phyloP scores from a whole-genome alignment of 2,329 filamentous ascomycete species.

The Phaeosphaeria sp. region DNA sequence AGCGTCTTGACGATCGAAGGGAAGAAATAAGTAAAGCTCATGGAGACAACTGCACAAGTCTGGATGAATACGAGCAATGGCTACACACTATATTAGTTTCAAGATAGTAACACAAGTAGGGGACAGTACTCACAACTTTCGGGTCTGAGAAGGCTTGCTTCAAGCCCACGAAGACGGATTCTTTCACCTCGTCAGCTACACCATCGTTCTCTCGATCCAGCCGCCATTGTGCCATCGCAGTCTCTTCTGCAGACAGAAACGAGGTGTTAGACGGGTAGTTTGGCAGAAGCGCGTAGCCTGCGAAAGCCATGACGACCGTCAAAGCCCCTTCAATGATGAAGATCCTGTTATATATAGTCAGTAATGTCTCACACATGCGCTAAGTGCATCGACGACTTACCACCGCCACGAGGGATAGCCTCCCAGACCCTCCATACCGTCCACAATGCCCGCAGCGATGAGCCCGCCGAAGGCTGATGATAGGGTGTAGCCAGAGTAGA shows the following conservation, averaged over 20 bases:
- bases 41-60: slow-evolving; percentile 55
- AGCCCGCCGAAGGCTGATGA: slow-evolving; percentile 60
- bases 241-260: slow-evolving; percentile 48
- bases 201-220: slow-evolving; percentile 28
- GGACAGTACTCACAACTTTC: slow-evolving; percentile 42
- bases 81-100: slow-evolving; percentile 39
- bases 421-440: slow-evolving; percentile 23
- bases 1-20: slow-evolving; percentile 67
- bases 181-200: slow-evolving; percentile 18
- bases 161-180: slow-evolving; percentile 48
- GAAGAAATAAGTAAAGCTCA: slow-evolving; percentile 68
- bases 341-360: too few relatives aligned
- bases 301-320: slow-evolving; percentile 22
- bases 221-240: slow-evolving; percentile 25
- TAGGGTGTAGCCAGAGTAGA: slow-evolving; percentile 63
- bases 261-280: slow-evolving; percentile 58
- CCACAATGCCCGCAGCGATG: slow-evolving; percentile 58
- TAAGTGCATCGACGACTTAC: too few relatives aligned
- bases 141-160: slow-evolving; percentile 58
- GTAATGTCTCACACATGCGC: too few relatives aligned
- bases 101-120: slow-evolving; percentile 46
- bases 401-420: neutral
- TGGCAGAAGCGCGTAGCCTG: slow-evolving; percentile 55
- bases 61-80: slow-evolving; percentile 55
- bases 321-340: slow-evolving; percentile 31